phyloP scores from a whole-genome alignment of 2,329 filamentous ascomycete species.

The Harringtonia lauricola region DNA sequence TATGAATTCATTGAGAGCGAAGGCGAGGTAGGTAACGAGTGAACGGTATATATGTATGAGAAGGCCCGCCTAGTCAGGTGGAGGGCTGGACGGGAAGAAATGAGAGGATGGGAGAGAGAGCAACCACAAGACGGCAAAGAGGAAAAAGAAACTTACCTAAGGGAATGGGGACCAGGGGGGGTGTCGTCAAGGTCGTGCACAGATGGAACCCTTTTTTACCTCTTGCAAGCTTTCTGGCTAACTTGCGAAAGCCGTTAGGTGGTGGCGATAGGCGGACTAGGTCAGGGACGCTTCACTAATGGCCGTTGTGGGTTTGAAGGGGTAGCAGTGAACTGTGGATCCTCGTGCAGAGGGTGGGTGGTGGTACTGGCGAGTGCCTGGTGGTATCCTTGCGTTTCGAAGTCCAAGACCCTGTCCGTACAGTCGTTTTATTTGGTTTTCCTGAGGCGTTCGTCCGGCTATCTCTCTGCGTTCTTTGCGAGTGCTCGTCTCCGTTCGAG shows the following conservation, averaged over 20 bases:
- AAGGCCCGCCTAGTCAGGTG: not conserved
- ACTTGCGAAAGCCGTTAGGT: slow-evolving; percentile 10
- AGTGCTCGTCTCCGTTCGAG: too few relatives aligned
- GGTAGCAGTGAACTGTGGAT: slow-evolving; percentile 9
- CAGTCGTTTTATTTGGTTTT: not conserved
- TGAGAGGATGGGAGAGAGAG: not conserved
- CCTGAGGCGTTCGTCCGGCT: not conserved
- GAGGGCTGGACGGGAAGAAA: not conserved
- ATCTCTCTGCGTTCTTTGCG: not conserved
- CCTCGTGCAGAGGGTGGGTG: slow-evolving; percentile 1
- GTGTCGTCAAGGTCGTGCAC: slow-evolving; percentile 7
- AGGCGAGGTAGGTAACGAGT: not conserved
- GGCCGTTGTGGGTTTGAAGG: slow-evolving; percentile 12
- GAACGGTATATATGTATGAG: not conserved
- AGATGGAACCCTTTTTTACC: slow-evolving; percentile 7
- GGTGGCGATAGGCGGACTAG: slow-evolving; percentile 8
- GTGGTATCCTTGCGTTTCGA: slow-evolving; percentile 2
- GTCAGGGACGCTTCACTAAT: slow-evolving; percentile 10
- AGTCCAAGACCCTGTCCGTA: not conserved
- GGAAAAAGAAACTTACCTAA: not conserved
- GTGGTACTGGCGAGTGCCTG: slow-evolving; percentile 1
- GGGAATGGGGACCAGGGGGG: slow-evolving; percentile 4
- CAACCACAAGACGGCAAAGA: not conserved
- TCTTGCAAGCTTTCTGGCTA: slow-evolving; percentile 3
- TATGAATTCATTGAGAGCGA: slow-evolving; percentile 8